Evolutionary conservation across 495 filamentous ascomycete genomes (phyloP), one percentile per base, ranked within the genome.

Genomic region (Aspergillus affinis): DNA sequence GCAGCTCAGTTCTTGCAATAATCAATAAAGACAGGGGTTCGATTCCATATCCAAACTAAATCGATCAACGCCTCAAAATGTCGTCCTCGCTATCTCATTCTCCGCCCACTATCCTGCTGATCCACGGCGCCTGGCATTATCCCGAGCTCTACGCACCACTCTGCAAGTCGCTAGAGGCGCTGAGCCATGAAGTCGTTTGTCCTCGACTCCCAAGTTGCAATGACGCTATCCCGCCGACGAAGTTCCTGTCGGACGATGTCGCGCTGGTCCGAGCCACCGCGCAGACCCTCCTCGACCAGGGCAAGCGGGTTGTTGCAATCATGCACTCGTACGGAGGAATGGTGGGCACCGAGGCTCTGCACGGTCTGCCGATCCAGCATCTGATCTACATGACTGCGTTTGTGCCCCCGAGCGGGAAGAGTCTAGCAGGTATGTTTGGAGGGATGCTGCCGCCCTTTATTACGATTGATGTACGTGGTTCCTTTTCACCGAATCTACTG

Each of bases 311-410:
- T 29, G 26, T 54, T 6, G 51, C 51, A 5, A 23, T 54, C 29
- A 54, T 54, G 51, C 51, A 54, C 30, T 54, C 51, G 10, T 54
- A 54, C 51, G 51, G 51, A 0, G 51, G 51, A 54, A 10, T 54
- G 5, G 51, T 54, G 12, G 51, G 51, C 29, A 54, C 51, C 15
- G 51, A 54, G 0, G 51, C 51, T 21, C 15, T 54, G 29, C 29
- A 54, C 3, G 51, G 51, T 13, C 51, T 54, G 51, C 21, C 51
- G 5, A 20, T 54, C 29, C 12, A 54, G 7, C 51, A 18, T 6
- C 18, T 54, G 29, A 54, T 54, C 0, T 54, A 54, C 51, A 44
- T 54, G 29, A 44, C 51, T 19, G 51, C 51, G 8, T 54, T 54
- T 30, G 18, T 54, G 9, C 51, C 51, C n/a, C 15, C 51, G 2